Conservation (phyloP, 805 yeast species). For the Wickerhamiella galacta region DNA sequence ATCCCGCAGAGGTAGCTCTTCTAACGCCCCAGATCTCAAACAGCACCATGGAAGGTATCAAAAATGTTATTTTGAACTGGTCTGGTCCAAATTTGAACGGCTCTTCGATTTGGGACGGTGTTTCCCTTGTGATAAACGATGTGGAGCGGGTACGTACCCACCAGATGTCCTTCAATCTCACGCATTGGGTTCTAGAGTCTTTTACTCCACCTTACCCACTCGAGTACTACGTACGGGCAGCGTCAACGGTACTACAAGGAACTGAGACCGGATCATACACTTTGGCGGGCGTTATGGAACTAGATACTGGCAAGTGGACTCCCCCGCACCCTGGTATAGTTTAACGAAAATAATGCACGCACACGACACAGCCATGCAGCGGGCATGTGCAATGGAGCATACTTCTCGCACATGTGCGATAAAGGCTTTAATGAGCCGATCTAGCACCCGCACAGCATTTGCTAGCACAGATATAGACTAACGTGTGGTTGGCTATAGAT, state of each 20-base stretch:
- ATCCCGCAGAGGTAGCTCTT: slow-evolving; percentile 8
- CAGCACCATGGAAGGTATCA: slow-evolving; percentile 6
- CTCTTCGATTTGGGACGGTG: slow-evolving; percentile 35
- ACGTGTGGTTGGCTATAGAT: too few relatives aligned
- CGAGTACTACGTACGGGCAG: slow-evolving; percentile 10
- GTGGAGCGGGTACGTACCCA: slow-evolving; percentile 55
- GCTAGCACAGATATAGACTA: too few relatives aligned
- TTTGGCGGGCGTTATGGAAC: background rate
- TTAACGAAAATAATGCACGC: background rate
- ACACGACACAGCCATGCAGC: too few relatives aligned
- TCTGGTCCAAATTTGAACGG: background rate
- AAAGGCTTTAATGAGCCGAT: too few relatives aligned
- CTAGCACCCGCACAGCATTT: too few relatives aligned
- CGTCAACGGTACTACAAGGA: slow-evolving; percentile 5
- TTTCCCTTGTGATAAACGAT: slow-evolving; percentile 60
- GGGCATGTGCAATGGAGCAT: too few relatives aligned
- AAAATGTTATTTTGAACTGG: slow-evolving; percentile 20
- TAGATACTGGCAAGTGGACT: background rate
- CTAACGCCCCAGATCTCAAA: slow-evolving; percentile 8
- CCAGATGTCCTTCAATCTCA: slow-evolving; percentile 24
- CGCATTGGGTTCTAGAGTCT: slow-evolving; percentile 7
- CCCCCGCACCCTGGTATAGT: background rate
- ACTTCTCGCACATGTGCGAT: too few relatives aligned
- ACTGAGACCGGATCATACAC: background rate
- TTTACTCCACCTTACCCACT: background rate